These are phyloP conservation scores for Rhizophora apiculata DNA, from an alignment of 345 rosid species.

Conservation along the genomic window DNA sequence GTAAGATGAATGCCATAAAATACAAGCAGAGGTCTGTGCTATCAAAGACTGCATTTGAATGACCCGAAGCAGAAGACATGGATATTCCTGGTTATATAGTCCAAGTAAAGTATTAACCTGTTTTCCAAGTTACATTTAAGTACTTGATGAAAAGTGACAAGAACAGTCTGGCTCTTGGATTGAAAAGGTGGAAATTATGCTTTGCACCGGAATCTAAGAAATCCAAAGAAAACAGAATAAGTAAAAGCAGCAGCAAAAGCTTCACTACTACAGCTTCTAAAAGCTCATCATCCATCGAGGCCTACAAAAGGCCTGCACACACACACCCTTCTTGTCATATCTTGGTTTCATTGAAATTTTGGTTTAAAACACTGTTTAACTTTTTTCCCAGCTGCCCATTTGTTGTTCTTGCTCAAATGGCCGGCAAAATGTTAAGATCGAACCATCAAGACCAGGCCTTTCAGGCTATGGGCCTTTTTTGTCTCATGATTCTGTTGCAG, in stretches of 20 bases:
- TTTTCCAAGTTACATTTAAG: conserved; percentile 15
- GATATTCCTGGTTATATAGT: neutral
- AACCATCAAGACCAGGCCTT: conserved; percentile 12
- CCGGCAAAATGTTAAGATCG: conserved; percentile 23
- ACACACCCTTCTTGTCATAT: conserved; percentile 22
- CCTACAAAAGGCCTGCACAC: conserved; percentile 54
- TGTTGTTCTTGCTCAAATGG: conserved; percentile 18
- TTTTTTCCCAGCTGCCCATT: neutral
- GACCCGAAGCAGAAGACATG: too few species aligned
- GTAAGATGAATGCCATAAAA: too few species aligned
- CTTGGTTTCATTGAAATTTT: conserved; percentile 1
- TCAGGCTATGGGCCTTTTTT: conserved; percentile 34
- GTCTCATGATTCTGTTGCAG: conserved; percentile 37
- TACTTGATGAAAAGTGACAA: neutral
- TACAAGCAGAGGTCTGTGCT: too few species aligned
- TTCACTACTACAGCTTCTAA: conserved; percentile 51
- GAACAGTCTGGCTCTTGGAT: neutral
- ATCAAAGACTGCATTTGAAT: too few species aligned
- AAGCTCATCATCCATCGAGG: conserved; percentile 29
- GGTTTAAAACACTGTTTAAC: neutral
- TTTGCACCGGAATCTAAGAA: conserved; percentile 57
- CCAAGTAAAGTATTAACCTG: conserved; percentile 43
- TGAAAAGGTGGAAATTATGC: conserved; percentile 40
- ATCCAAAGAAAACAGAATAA: conserved; percentile 31
- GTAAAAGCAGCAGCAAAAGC: conserved; percentile 30